Percentiles rank a stretch among this genome's conserved stretches.
Evolutionary conservation across 2,329 filamentous ascomycete species (phyloP).

Genomic region (Penicillium nordicum): DNA sequence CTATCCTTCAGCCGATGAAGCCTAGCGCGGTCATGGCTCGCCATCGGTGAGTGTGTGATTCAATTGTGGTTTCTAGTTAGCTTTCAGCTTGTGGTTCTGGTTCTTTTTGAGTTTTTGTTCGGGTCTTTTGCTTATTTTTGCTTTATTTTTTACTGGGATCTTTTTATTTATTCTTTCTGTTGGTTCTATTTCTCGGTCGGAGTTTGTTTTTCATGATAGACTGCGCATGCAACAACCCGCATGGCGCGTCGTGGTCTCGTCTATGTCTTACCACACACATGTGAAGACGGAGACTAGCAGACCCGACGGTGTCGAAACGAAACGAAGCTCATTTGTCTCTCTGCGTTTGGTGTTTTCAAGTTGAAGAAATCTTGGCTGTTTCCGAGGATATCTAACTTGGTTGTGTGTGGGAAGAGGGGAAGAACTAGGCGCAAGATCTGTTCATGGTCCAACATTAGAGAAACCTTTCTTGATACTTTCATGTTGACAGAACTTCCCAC

Average conservation of each 20-base stretch:
- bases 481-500: not conserved
- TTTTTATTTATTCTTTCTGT: not conserved
- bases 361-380: not conserved
- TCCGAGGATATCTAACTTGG: not conserved
- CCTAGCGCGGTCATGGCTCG: conserved; percentile 41
- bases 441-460: not conserved
- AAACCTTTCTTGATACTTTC: conserved; percentile 16
- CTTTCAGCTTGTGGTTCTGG: conserved; percentile 12
- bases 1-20: conserved; percentile 44
- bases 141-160: conserved; percentile 3
- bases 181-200: conserved; percentile 3
- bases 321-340: conserved; percentile 10
- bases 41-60: conserved; percentile 30
- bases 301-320: conserved; percentile 6
- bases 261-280: not conserved
- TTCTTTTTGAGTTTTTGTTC: not conserved
- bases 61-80: not conserved
- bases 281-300: not conserved
- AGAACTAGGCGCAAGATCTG: not conserved
- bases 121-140: not conserved
- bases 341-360: not conserved
- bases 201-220: conserved; percentile 21
- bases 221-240: conserved; percentile 10
- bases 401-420: not conserved
- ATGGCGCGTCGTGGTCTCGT: conserved; percentile 13